Evolutionary conservation across 108 stramenopile species (phyloP).

Genomic region (Cyclotella baltica): DNA sequence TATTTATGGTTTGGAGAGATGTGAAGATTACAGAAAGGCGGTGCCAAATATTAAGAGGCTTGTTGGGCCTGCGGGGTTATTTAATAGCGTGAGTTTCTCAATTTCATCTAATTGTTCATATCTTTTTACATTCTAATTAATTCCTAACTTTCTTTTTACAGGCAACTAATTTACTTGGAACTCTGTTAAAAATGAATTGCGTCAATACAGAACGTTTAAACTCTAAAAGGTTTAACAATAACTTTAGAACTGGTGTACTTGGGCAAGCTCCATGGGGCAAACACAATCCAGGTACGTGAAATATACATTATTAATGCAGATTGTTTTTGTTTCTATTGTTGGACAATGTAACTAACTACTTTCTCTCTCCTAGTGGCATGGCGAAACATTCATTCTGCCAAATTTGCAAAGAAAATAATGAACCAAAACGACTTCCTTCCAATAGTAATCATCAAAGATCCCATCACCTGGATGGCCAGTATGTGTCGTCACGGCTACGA

Average conservation of each 20-base stretch:
- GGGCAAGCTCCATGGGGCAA: slow-evolving; percentile 89
- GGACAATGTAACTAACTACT: too few relatives aligned
- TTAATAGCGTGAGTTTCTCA: too few relatives aligned
- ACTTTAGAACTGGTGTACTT: slow-evolving; percentile 30
- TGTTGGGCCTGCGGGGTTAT: slow-evolving; percentile 71
- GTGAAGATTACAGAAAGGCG: slow-evolving; percentile 61
- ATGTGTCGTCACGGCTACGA: slow-evolving; percentile 84
- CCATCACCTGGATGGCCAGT: slow-evolving; percentile 84
- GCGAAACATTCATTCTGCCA: slow-evolving; percentile 44
- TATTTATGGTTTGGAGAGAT: slow-evolving; percentile 73
- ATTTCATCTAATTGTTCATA: slow-evolving; percentile 48
- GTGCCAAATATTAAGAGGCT: slow-evolving; percentile 56
- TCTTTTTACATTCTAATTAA: slow-evolving; percentile 4
- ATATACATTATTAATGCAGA: background rate
- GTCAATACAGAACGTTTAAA: slow-evolving; percentile 27
- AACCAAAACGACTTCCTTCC: slow-evolving; percentile 61
- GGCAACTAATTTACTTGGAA: slow-evolving; percentile 52
- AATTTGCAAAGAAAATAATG: background rate
- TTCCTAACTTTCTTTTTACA: background rate
- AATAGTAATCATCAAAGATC: slow-evolving; percentile 87
- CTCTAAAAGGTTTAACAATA: slow-evolving; percentile 24
- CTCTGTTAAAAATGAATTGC: slow-evolving; percentile 48
- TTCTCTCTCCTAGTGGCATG: slow-evolving; percentile 42
- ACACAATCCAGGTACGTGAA: slow-evolving; percentile 65
- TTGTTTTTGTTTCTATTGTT: too few relatives aligned